Percentiles rank a stretch among this genome's conserved stretches.
phyloP scores from a whole-genome alignment of 2,329 filamentous ascomycete species.

The Epichloe bromicola region DNA sequence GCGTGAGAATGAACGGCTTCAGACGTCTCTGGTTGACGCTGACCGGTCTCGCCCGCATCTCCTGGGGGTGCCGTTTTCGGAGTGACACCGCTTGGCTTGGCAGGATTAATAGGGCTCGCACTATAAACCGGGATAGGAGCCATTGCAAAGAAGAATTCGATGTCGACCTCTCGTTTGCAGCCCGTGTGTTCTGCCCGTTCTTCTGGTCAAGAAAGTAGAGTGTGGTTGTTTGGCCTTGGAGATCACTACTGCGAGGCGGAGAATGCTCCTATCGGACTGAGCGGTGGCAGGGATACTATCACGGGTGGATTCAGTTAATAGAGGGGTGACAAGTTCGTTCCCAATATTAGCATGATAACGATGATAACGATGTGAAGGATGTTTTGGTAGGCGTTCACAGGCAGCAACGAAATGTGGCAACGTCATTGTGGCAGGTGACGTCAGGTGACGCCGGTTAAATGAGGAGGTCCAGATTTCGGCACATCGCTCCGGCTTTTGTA shows the following conservation, averaged over 20 bases:
- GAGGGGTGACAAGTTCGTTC: too few species aligned
- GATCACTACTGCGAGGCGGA: too few species aligned
- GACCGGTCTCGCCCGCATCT: not conserved
- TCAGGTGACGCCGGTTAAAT: slow-evolving; percentile 4
- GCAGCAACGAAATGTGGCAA: slow-evolving; percentile 1
- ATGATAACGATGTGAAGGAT: too few species aligned
- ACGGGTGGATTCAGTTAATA: too few species aligned
- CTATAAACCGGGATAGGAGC: slow-evolving; percentile 48
- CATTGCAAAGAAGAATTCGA: slow-evolving; percentile 28
- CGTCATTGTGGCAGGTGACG: slow-evolving; percentile 1
- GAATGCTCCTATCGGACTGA: too few species aligned
- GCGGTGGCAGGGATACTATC: too few species aligned
- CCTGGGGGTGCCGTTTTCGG: slow-evolving; percentile 25
- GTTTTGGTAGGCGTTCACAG: not conserved
- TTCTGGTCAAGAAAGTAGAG: not conserved
- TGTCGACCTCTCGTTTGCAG: not conserved
- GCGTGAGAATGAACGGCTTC: slow-evolving; percentile 7
- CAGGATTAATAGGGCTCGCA: slow-evolving; percentile 43
- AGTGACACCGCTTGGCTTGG: slow-evolving; percentile 37
- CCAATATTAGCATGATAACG: too few species aligned
- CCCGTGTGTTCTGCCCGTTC: not conserved
- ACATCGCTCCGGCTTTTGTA: not conserved
- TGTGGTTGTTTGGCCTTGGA: not conserved
- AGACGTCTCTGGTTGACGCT: slow-evolving; percentile 2
- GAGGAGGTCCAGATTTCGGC: not conserved